Percentiles rank a stretch among this genome's conserved stretches.
phyloP scores from a whole-genome alignment of 257 asterid genomes.

The Forsythia suspensa region DNA sequence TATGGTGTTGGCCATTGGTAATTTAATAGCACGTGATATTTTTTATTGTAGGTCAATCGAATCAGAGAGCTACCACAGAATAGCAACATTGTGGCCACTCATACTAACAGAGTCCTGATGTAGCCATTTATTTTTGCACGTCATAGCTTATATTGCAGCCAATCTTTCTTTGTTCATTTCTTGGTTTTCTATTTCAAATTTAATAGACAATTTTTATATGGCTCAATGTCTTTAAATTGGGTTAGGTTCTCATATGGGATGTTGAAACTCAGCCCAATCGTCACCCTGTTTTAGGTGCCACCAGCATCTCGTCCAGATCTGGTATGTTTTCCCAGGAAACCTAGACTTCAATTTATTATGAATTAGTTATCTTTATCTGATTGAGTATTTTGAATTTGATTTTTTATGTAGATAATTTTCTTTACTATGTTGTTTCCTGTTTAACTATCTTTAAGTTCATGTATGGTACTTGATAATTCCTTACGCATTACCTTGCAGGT shows the following conservation, averaged over 20 bases:
- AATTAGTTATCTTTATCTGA: background rate
- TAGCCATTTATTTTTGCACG: constrained; percentile 34
- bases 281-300: constrained; percentile 68
- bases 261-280: constrained; percentile 84
- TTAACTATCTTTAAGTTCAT: background rate
- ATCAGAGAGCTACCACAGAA: constrained; percentile 86
- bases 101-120: constrained; percentile 63
- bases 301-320: constrained; percentile 76
- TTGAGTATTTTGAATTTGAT: background rate
- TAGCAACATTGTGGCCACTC: constrained; percentile 82
- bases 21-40: background rate
- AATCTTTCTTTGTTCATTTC: constrained; percentile 8
- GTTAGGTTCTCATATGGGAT: constrained; percentile 86
- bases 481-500: constrained; percentile 46
- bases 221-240: constrained; percentile 24
- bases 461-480: background rate
- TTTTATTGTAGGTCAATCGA: constrained; percentile 67
- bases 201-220: background rate
- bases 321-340: constrained; percentile 44
- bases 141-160: constrained; percentile 6
- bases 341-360: background rate
- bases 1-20: no score
- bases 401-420: background rate
- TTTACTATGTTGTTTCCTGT: background rate
- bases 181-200: background rate